Base-by-base conservation (phyloP, 116 monocot species). In the Cymodocea nodosa region DNA sequence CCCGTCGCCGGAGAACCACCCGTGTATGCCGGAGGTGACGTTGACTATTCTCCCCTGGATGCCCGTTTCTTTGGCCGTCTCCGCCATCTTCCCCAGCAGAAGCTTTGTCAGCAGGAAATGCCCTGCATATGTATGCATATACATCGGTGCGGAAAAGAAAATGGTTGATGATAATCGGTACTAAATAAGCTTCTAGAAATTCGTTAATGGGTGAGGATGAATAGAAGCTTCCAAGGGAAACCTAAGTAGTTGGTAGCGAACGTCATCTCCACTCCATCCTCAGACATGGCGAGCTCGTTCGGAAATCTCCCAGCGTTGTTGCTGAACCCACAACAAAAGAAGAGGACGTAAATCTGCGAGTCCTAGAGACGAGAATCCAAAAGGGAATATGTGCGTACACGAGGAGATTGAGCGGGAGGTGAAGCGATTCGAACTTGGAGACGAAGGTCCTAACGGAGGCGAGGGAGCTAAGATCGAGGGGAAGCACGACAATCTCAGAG, bases 241-340 rank as follows among this genome's bases (percentile, higher is more conserved):
- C 76, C 61, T 51, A 52, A 71, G 39, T 71, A 74, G 60, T 68
- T 79, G 35, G 67, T 69, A 23, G 71, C 74, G 69, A 90, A 90
- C 11, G 85, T 83, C 79, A 90, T 78, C 69, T 90, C 89, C 30
- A 90, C 24, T n/a, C 82, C 82, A 63, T 90, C 85, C 56, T 82
- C 89, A 9, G 85, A 74, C 23, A 81, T 34, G 60, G 71, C 78
- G 56, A 67, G 74, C 15, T 74, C 75, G 37, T 70, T 52, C n/a
- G 74, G 77, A 72, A 85, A 90, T 69, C 68, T 90, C 22, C 89
- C 89, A 2, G 89, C 89, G 65, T 90, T 90, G 50, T 90, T 90
- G 67, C 89, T 89, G 63, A 54, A 24, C 12, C 48, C 15, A 49
- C 14, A 54, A 25, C 5, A 52, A 44, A 9, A 20, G 18, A 23